phyloP scores from a whole-genome alignment of 2,329 filamentous ascomycete genomes.

The Colletotrichum sp. region DNA sequence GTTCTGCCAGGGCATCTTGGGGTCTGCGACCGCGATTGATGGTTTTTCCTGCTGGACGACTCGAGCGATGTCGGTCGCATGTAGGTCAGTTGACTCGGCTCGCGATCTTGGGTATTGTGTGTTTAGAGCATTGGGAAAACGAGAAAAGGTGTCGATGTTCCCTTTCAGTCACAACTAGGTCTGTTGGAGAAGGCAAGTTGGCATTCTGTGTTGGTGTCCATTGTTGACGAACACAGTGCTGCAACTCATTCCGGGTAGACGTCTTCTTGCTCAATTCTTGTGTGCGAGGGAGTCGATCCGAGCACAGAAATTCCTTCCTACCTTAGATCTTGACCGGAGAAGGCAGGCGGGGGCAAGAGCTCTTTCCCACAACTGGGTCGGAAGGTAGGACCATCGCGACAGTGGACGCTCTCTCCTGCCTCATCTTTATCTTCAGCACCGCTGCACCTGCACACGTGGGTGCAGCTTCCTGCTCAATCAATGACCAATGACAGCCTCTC shows the following conservation, averaged over 20 bases:
- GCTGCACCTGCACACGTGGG: no score
- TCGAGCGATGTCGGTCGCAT: neutral
- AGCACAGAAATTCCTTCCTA: neutral
- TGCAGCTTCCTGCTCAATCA: neutral
- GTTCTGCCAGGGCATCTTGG: neutral
- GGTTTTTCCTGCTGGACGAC: neutral
- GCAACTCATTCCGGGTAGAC: neutral
- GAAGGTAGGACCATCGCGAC: neutral
- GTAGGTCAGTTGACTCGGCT: neutral
- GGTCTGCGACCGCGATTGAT: neutral
- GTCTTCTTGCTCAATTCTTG: no score
- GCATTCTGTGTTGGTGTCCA: neutral
- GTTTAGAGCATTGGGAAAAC: neutral
- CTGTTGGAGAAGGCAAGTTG: neutral
- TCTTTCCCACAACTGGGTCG: neutral
- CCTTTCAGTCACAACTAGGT: neutral
- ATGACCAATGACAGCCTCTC: neutral
- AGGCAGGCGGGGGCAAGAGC: neutral
- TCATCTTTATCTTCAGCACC: neutral
- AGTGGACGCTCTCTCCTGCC: neutral
- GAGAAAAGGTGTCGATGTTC: neutral
- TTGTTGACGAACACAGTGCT: neutral
- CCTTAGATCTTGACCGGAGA: neutral
- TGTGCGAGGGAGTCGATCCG: no score
- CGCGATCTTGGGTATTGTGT: accelerated